Evolutionary conservation across 306 rosid genomes (phyloP), one percentile per base, ranked within the genome.

Genomic region (Cicer cuneatum): DNA sequence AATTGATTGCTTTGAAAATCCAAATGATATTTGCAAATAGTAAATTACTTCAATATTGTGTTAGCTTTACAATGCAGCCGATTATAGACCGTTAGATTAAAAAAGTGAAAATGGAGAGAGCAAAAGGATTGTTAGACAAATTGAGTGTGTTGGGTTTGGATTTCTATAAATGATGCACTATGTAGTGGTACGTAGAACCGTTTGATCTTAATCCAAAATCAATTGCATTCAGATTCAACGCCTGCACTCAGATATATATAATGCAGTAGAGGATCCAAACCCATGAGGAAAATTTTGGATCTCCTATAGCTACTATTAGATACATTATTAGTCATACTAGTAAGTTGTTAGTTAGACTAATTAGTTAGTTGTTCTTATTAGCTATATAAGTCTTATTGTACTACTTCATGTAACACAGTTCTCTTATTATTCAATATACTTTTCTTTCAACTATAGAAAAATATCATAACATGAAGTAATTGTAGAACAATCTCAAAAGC

Each of bases 381-480:
- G 0, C 35, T 29, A 29, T 29, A 29, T 29, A 29, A 29, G 4
- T 0, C 35, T 29, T 29, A 29, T 4, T 29, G 35, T 3, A 4
- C 1, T 29, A 4, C 5, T 29, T 29, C 5, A 29, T 3, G 5
- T 29, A 29, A 3, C 35, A 29, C 35, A 29, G 0, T 29, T 29
- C 0, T 29, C 35, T 29, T 0, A 29, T 29, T 29, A 3, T 29
- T 29, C 5, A 29, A 29, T 29, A 29, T 29, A 29, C 35, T 29
- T 29, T 29, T 29, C 5, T 29, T 5, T 29, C 35, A 29, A 29
- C 35, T 3, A 29, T 29, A 0, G 1, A 10, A 40, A 58, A 24
- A 7, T 72, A 12, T 72, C 14, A 67, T 56, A 71, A 41, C 41
- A 67, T 66, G 66, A 63, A 41, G 49, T 33, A 52, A 19, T 14